These are phyloP conservation scores for Chaetoceros muelleri DNA, from an alignment of 108 stramenopile genomes.

Conservation along the genomic window DNA sequence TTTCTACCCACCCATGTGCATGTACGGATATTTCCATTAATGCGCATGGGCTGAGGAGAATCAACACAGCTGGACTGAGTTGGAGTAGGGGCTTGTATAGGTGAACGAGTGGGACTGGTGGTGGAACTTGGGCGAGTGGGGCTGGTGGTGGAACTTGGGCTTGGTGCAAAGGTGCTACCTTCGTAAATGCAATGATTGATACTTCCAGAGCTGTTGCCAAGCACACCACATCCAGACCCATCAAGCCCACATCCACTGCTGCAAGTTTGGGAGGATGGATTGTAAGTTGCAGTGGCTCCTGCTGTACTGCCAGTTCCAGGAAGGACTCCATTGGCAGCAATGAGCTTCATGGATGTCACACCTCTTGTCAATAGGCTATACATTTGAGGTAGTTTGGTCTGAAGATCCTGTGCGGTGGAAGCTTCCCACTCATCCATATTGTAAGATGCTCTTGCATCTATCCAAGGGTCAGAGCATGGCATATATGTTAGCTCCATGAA, in stretches of 20 bases:
- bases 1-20: neutral
- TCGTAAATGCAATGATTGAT: neutral
- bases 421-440: neutral
- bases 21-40: neutral
- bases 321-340: neutral
- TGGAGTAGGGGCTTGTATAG: neutral
- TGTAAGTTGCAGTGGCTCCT: neutral
- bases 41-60: neutral
- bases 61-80: neutral
- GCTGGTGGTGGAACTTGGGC: neutral
- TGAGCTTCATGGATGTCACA: neutral
- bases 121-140: neutral
- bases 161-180: neutral
- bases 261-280: neutral
- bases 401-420: neutral
- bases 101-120: neutral
- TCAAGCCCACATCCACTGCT: neutral
- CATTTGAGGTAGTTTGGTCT: neutral
- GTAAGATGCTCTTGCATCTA: neutral
- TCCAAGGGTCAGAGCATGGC: no score
- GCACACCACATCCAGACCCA: neutral
- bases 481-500: no score
- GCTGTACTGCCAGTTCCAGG: neutral
- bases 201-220: neutral
- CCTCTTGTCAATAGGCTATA: neutral